Evolutionary conservation across 2,329 filamentous ascomycete genomes (phyloP), one percentile per base, ranked within the genome.

Genomic region (Neofusicoccum sp.): DNA sequence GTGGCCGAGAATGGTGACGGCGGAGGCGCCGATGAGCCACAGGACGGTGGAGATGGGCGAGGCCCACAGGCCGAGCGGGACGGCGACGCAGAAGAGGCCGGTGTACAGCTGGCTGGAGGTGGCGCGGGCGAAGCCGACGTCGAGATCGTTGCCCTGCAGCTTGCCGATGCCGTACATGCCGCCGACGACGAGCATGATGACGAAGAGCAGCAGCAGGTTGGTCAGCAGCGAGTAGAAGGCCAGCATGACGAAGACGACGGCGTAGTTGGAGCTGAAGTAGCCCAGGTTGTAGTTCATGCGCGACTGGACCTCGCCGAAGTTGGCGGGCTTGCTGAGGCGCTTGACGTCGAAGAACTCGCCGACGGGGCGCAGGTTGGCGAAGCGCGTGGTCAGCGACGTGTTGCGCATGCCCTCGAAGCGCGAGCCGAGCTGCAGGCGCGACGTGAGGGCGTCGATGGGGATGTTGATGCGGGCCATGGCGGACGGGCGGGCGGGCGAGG

Each of bases 191-290:
- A 99, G 85, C 73, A 96, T 79, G 76, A 99, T 97, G 79, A 96
- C 93, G 76, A 98, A 97, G 66, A 97, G 87, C 59, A 99, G 85
- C 49, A 88, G 80, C 73, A 87, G 83, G 81, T 97, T 98, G 71
- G 92, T 95, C 73, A 99, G 85, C 73, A 99, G 81, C 73, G 91
- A 91, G 84, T 99, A 99, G 80, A 99, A 89, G 83, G 90, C 92
- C 74, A 99, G 89, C 89, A 99, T 96, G 71, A 91, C 84, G 76
- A 98, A 97, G 71, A 98, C 87, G 67, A 91, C 89, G 70, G 91
- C 90, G 85, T 99, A 99, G 84, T 99, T 99, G 89, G 92, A 97
- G 66, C 93, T 96, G 84, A 96, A 99, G 83, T 98, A 90, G 77
- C 90, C 88, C 68, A 99, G 82, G 80, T 99, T 99, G 88, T 97